A percentile compares a stretch with the other conserved stretches of the same genome.
phyloP scores from a whole-genome alignment of 2,329 filamentous ascomycete genomes.

The Fusarium caatingaense region DNA sequence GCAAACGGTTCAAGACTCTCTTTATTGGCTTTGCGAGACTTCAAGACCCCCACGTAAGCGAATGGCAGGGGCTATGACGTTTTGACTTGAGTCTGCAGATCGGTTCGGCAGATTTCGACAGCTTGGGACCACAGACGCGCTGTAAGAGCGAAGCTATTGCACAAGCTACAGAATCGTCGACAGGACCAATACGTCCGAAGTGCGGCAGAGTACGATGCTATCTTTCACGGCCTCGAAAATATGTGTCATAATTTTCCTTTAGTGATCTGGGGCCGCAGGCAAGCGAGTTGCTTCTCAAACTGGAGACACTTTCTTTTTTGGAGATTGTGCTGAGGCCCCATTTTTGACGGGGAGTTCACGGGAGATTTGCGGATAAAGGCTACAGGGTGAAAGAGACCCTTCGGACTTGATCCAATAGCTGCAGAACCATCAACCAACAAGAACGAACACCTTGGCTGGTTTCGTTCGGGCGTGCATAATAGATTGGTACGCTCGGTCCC shows the following conservation, averaged over 20 bases:
- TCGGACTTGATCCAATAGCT: constrained; percentile 6
- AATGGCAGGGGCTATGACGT: constrained; percentile 40
- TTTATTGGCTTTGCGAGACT: constrained; percentile 20
- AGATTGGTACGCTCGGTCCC: neutral
- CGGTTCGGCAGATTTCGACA: constrained; percentile 19
- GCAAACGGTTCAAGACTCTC: constrained; percentile 2
- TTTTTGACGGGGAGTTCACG: constrained; percentile 43
- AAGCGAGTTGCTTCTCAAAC: constrained; percentile 33
- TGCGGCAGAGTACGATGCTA: neutral
- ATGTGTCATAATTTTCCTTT: constrained; percentile 34
- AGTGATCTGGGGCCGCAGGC: constrained; percentile 27
- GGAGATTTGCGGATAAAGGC: constrained; percentile 20
- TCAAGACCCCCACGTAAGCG: constrained; percentile 24
- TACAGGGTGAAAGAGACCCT: constrained; percentile 18
- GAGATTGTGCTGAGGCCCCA: constrained; percentile 32
- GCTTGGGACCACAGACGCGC: constrained; percentile 7
- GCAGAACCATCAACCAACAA: constrained; percentile 9
- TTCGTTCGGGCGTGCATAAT: constrained; percentile 6
- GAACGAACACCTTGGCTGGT: constrained; percentile 5
- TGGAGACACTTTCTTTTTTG: constrained; percentile 42
- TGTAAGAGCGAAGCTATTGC: constrained; percentile 13
- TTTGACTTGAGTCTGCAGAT: constrained; percentile 34
- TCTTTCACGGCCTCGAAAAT: constrained; percentile 19
- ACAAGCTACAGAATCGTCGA: constrained; percentile 8
- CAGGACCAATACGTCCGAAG: constrained; percentile 8